These are phyloP conservation scores for Trichoderma guizhouense DNA, from an alignment of 2,329 filamentous ascomycete species.

Conservation along the genomic window DNA sequence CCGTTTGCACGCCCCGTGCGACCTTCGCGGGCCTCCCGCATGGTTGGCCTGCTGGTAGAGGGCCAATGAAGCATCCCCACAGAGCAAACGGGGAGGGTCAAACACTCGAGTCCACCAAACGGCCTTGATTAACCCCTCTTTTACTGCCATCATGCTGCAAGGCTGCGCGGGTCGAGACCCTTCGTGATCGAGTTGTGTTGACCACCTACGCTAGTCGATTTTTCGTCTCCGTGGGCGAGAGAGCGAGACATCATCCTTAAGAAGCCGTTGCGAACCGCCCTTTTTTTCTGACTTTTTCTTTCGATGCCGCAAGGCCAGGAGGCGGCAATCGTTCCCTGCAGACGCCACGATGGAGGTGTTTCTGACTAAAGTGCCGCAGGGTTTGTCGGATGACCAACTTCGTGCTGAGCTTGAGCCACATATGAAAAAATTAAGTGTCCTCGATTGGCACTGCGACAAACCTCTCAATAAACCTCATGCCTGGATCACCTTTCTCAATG, in stretches of 20 bases:
- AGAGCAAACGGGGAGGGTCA: neutral
- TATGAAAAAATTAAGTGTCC: constrained; percentile 40
- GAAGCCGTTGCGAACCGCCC: neutral
- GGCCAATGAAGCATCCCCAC: neutral
- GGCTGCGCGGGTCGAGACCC: neutral
- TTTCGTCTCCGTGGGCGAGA: neutral
- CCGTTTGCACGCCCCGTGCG: neutral
- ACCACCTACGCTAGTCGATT: neutral
- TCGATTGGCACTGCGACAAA: constrained; percentile 44
- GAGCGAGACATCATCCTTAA: neutral
- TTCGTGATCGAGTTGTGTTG: neutral
- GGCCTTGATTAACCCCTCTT: constrained; percentile 4
- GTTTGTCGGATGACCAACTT: constrained; percentile 39
- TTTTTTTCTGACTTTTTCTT: neutral
- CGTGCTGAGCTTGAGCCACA: constrained; percentile 37
- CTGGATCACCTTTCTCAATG: constrained; percentile 42
- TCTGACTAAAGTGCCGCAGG: constrained; percentile 40
- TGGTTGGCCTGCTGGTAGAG: neutral
- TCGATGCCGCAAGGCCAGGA: neutral
- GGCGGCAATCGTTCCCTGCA: neutral
- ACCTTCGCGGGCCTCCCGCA: neutral
- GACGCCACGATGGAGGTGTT: constrained; percentile 45
- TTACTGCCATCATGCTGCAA: neutral
- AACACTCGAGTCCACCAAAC: neutral
- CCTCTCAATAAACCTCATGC: constrained; percentile 33